phyloP scores from a whole-genome alignment of 805 yeast species.

The Suhomyces sp. region DNA sequence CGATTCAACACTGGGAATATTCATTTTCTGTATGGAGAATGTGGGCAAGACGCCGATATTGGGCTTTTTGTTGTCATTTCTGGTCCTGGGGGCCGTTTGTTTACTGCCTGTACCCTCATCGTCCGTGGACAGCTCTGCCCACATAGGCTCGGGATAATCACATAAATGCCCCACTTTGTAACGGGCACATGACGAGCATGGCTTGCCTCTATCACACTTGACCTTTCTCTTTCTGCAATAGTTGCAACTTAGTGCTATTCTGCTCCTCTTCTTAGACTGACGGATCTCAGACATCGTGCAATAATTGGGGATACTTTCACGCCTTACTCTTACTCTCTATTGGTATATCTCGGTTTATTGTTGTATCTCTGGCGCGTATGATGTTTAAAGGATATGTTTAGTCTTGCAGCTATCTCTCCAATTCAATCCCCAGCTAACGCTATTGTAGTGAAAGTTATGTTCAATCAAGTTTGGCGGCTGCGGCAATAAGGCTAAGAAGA shows the following conservation, averaged over 20 bases:
- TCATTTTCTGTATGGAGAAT: slow-evolving; percentile 1
- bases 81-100: background rate
- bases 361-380: no score
- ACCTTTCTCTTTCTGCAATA: slow-evolving; percentile 36
- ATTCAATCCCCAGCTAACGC: no score
- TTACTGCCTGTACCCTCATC: background rate
- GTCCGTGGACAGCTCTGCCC: background rate
- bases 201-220: slow-evolving; percentile 35
- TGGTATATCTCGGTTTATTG: no score
- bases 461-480: background rate
- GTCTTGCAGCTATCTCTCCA: no score
- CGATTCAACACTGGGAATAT: background rate
- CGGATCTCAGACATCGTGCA: slow-evolving; percentile 1
- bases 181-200: slow-evolving; percentile 32
- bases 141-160: slow-evolving; percentile 19
- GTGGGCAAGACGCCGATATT: slow-evolving; percentile 3
- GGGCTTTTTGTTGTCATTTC: background rate
- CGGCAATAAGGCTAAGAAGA: background rate
- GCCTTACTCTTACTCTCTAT: no score
- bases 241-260: slow-evolving; percentile 33
- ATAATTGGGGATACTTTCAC: background rate
- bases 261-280: slow-evolving; percentile 18
- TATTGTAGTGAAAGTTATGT: background rate
- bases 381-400: no score
- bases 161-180: slow-evolving; percentile 23